Percentiles rank a stretch among this genome's conserved stretches.
These are phyloP conservation scores for Picea glauca DNA, from an alignment of 75 land plant genomes.

Conservation along the genomic window DNA sequence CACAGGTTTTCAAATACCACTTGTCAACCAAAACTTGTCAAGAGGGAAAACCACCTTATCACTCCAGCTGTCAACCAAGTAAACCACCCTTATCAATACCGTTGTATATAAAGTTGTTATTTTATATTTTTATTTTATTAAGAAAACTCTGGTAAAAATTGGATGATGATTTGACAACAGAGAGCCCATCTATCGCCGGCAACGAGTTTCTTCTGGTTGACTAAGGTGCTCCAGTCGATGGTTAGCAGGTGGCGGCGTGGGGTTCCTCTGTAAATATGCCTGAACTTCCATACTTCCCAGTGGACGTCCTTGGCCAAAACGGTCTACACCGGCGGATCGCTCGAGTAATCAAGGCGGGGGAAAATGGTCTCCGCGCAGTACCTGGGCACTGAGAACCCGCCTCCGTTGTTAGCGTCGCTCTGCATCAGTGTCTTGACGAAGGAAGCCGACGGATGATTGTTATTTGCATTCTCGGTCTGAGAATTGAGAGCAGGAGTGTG, in stretches of 20 bases:
- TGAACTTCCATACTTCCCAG: constrained; percentile 82
- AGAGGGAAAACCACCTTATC: no score
- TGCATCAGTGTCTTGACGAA: constrained; percentile 89
- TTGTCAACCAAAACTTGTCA: no score
- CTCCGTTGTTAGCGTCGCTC: constrained; percentile 93
- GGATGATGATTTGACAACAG: no score
- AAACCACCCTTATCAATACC: no score
- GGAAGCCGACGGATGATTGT: constrained; percentile 57
- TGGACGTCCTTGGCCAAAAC: constrained; percentile 84
- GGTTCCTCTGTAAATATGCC: constrained; percentile 93
- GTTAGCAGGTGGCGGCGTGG: constrained; percentile 85
- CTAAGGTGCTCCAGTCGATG: constrained; percentile 88
- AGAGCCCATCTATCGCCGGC: constrained; percentile 49
- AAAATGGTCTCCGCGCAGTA: constrained; percentile 94
- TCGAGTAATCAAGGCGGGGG: constrained; percentile 80
- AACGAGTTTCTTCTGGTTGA: constrained; percentile 88
- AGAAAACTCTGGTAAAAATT: no score
- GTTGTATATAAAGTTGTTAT: no score
- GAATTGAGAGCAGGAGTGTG: constrained; percentile 3
- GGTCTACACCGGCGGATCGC: constrained; percentile 81
- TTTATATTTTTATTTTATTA: no score
- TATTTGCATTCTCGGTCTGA: constrained; percentile 19
- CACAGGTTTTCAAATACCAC: no score
- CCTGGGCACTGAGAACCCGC: constrained; percentile 88
- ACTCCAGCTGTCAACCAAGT: no score